These are phyloP conservation scores for Rhizopus delemar DNA, from an alignment of 371 early-diverging fungal genomes.

Conservation along the genomic window DNA sequence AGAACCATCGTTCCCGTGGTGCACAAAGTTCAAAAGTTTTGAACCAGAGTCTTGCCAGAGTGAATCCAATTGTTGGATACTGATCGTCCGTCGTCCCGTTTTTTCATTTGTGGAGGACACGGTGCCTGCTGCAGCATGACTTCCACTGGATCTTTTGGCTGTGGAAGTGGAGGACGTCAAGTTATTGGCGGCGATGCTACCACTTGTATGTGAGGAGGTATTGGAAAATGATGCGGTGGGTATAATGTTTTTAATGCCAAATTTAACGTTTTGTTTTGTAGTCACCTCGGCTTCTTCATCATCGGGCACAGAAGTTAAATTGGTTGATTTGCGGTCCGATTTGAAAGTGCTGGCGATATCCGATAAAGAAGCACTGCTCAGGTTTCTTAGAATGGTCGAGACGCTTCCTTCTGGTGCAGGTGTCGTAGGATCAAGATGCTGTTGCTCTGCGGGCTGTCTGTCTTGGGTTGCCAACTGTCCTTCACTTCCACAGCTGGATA, in stretches of 20 bases:
- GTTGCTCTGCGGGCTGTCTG: slow-evolving; percentile 3
- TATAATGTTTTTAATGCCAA: slow-evolving; percentile 39
- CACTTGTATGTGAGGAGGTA: slow-evolving; percentile 25
- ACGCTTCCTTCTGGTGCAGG: slow-evolving; percentile 33
- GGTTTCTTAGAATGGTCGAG: slow-evolving; percentile 29
- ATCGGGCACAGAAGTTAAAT: slow-evolving; percentile 28
- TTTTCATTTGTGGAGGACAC: slow-evolving; percentile 8
- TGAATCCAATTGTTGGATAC: slow-evolving; percentile 49
- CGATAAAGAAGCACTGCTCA: slow-evolving; percentile 39
- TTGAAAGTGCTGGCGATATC: slow-evolving; percentile 39
- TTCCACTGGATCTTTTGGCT: slow-evolving; percentile 15
- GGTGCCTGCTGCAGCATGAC: slow-evolving; percentile 1
- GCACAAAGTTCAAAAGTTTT: slow-evolving; percentile 48
- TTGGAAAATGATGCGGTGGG: slow-evolving; percentile 37
- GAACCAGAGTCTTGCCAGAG: slow-evolving; percentile 49
- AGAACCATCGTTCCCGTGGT: slow-evolving; percentile 27
- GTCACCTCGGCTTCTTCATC: slow-evolving; percentile 14
- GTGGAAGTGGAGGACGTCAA: slow-evolving; percentile 10
- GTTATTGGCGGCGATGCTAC: slow-evolving; percentile 1
- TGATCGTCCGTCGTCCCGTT: slow-evolving; percentile 37
- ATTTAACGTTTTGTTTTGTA: slow-evolving; percentile 26
- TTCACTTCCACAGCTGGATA: slow-evolving; percentile 20
- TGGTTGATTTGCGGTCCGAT: slow-evolving; percentile 35
- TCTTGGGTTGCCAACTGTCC: slow-evolving; percentile 10
- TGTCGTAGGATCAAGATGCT: slow-evolving; percentile 6